Evolutionary conservation across 2,329 filamentous ascomycete genomes (phyloP), one percentile per base, ranked within the genome.

Genomic region (Periconia macrospinosa): DNA sequence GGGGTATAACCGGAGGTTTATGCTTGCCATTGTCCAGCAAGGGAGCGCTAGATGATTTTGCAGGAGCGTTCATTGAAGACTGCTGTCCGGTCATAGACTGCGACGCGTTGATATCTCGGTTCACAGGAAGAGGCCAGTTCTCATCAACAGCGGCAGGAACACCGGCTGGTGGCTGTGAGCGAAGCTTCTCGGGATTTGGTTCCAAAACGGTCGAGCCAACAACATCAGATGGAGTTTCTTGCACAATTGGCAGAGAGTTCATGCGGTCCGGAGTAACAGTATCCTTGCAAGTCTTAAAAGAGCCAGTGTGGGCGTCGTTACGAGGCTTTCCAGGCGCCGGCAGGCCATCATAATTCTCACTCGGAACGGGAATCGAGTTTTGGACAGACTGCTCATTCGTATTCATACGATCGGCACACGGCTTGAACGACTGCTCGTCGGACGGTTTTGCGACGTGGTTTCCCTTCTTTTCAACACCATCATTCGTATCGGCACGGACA

Each of bases 361-460:
- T 57, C 8, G 59, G 61, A 13, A 50, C 59, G n/a, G 43, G 55
- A 35, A 55, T 53, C 11, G 47, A 13, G 6, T 55, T 52, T 20
- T 55, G 53, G 6, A 35, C 37, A 2, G 30, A 20, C 15, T 11
- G 20, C 8, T 57, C 46, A 2, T 47, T 43, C 11, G 50, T 43
- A n/a, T 67, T 58, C 8, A 59, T 51, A 14, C 60, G 43, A 49
- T 65, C 59, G 7, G 63, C 66, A 37, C 65, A 70, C 27, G 69
- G 68, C 49, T 71, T 71, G 60, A 69, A 73, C 7, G 70, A 72
- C 47, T 69, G 63, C 35, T 65, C 63, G 11, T 70, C 67, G 7
- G 65, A 72, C 11, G 65, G 65, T 50, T 66, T 67, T 23, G 64
- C 59, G n/a, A 54, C 52, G 55, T 71, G 66, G 23, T 56, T 59